Evolutionary conservation across 2,329 filamentous ascomycete species (phyloP).

Genomic region (Chrysoporthe deuterocubensis): DNA sequence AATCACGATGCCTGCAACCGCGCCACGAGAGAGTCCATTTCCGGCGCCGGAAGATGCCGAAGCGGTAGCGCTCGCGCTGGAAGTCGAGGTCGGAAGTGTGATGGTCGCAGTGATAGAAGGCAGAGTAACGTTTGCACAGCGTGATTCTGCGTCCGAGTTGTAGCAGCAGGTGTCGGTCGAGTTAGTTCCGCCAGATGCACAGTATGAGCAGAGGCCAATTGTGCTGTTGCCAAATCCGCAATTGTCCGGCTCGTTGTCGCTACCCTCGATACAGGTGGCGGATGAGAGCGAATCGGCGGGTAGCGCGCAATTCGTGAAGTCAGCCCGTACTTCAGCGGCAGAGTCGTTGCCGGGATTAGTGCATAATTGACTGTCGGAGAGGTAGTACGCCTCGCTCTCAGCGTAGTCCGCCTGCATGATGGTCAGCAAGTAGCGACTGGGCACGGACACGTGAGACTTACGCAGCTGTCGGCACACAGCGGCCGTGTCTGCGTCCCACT

Average conservation of each 20-base stretch:
- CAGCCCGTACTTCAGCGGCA: slow-evolving; percentile 79
- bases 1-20: slow-evolving; percentile 88
- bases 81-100: slow-evolving; percentile 55
- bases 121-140: slow-evolving; percentile 77
- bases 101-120: slow-evolving; percentile 76
- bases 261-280: slow-evolving; percentile 75
- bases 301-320: slow-evolving; percentile 87
- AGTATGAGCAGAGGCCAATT: slow-evolving; percentile 85
- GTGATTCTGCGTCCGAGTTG: slow-evolving; percentile 72
- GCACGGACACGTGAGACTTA: slow-evolving; percentile 45
- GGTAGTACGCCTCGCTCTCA: slow-evolving; percentile 84
- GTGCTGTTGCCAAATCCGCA: slow-evolving; percentile 80
- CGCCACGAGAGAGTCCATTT: slow-evolving; percentile 72
- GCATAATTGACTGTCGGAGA: slow-evolving; percentile 75
- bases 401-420: slow-evolving; percentile 74
- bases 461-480: slow-evolving; percentile 88
- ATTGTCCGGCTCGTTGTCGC: slow-evolving; percentile 80
- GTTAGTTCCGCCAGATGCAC: slow-evolving; percentile 80
- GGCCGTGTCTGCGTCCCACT: slow-evolving; percentile 68
- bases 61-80: slow-evolving; percentile 49
- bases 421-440: slow-evolving; percentile 34
- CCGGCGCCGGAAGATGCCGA: slow-evolving; percentile 35
- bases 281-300: slow-evolving; percentile 77
- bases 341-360: slow-evolving; percentile 67
- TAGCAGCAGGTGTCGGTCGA: slow-evolving; percentile 95